Evolutionary conservation across 2,329 filamentous ascomycete genomes (phyloP), one percentile per base, ranked within the genome.

Genomic region (Aureobasidium lini): DNA sequence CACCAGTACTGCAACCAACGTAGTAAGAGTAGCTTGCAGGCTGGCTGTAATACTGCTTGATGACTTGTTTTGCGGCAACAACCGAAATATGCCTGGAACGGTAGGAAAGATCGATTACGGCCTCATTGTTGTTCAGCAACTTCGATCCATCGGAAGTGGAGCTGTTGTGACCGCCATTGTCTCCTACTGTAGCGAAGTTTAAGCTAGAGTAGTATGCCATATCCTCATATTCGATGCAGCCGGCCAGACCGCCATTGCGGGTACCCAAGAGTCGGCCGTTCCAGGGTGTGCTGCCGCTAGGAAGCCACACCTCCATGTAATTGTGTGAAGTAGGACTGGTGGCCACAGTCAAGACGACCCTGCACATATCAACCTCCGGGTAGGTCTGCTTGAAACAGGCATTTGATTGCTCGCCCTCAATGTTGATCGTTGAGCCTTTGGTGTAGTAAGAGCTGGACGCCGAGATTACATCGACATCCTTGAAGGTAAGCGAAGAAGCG

Each of bases 1-100:
- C 77, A 60, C 77, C 77, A n/a, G 74, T 74, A 1, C 76, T 78
- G 66, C 77, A 79, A 23, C 76, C 76, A 8, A 77, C 65, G 63
- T 75, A 79, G 68, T 79, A 79, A 18, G 74, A 74, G 61, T 78
- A 75, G 37, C 68, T 66, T 52, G 70, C 68, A 15, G 60, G 67
- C 67, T 71, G 62, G 16, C 66, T 67, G 61, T 77, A 77, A 65
- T 75, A 77, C 36, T 65, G 62, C 36, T 66, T 64, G 42, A 69
- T 64, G 18, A 72, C 62, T 54, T 67, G 64, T 61, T 73, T 72
- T 60, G 69, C 70, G 40, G 67, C 64, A 52, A 66, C 63, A 8
- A 68, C 66, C 39, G 68, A 64, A 57, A 65, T 63, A 64, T 72
- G 70, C 47, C 68, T 65, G 31, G 68, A 66, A 46, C 69, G 68